Evolutionary conservation across 179 eudicot species (phyloP).

Genomic region (Drosera spatulata): DNA sequence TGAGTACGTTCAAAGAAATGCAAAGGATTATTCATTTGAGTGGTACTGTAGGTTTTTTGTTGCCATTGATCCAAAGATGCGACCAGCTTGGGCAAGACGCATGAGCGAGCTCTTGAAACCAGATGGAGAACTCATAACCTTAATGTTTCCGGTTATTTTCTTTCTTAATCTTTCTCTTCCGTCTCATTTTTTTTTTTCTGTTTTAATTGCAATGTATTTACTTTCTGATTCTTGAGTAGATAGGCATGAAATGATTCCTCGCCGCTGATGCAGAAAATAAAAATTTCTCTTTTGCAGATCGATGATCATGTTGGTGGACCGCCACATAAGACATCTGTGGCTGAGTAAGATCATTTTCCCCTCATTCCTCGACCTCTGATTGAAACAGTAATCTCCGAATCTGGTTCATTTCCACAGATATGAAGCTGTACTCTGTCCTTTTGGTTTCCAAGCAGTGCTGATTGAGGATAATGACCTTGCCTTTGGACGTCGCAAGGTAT

Average conservation of each 20-base stretch:
- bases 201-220: too few species aligned
- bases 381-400: background rate
- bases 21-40: background rate
- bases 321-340: constrained; percentile 48
- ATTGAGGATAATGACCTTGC: constrained; percentile 63
- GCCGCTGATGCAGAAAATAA: background rate
- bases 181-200: too few species aligned
- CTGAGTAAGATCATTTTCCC: constrained; percentile 36
- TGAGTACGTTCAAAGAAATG: too few species aligned
- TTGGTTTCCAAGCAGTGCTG: constrained; percentile 47
- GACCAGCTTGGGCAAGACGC: constrained; percentile 63
- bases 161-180: background rate
- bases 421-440: constrained; percentile 47
- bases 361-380: background rate
- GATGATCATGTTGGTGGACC: constrained; percentile 83
- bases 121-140: constrained; percentile 82
- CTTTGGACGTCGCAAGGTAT: constrained; percentile 52
- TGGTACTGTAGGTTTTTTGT: constrained; percentile 59
- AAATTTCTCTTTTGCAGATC: constrained; percentile 28
- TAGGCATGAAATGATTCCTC: background rate
- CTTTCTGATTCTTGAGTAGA: too few species aligned
- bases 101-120: constrained; percentile 57
- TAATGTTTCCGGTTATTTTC: constrained; percentile 67
- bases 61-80: constrained; percentile 67
- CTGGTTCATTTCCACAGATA: constrained; percentile 29